phyloP scores from a whole-genome alignment of 441 rosid genomes.

The Arabidopsis lyrata region DNA sequence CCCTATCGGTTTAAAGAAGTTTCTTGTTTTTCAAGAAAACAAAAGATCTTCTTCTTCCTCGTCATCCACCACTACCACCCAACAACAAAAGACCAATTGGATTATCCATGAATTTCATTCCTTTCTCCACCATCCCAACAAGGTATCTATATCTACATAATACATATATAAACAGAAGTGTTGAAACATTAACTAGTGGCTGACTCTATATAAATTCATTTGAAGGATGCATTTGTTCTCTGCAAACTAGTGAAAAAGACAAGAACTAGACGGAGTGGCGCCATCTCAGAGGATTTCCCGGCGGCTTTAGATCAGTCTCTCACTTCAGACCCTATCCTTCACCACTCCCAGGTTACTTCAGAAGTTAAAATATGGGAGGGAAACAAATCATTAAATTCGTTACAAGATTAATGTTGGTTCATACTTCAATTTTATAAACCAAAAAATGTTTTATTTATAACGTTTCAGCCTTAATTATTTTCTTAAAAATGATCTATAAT shows the following conservation, averaged over 20 bases:
- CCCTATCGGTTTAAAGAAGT: constrained; percentile 42
- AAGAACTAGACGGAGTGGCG: constrained; percentile 1
- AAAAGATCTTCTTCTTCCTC: constrained; percentile 19
- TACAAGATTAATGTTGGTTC: too few species aligned
- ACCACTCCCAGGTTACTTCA: constrained; percentile 5
- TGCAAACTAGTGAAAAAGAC: constrained; percentile 38
- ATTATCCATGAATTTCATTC: constrained; percentile 44
- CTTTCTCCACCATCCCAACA: constrained; percentile 35
- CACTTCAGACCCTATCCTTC: constrained; percentile 8
- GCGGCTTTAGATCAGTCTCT: constrained; percentile 5
- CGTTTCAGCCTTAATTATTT: too few species aligned
- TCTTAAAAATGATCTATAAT: too few species aligned
- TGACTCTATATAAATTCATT: neutral
- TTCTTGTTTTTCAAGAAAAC: constrained; percentile 42
- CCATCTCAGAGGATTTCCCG: neutral
- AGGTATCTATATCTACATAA: constrained; percentile 10
- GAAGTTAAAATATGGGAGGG: neutral
- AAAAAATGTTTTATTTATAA: too few species aligned
- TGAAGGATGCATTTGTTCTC: constrained; percentile 40
- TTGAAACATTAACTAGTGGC: constrained; percentile 11
- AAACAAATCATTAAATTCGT: too few species aligned
- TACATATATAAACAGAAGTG: neutral
- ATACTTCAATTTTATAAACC: too few species aligned
- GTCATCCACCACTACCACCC: neutral
- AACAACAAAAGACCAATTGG: constrained; percentile 30